These are phyloP conservation scores for Penicillium sp. DNA, from an alignment of 2,329 filamentous ascomycete genomes.

Conservation along the genomic window DNA sequence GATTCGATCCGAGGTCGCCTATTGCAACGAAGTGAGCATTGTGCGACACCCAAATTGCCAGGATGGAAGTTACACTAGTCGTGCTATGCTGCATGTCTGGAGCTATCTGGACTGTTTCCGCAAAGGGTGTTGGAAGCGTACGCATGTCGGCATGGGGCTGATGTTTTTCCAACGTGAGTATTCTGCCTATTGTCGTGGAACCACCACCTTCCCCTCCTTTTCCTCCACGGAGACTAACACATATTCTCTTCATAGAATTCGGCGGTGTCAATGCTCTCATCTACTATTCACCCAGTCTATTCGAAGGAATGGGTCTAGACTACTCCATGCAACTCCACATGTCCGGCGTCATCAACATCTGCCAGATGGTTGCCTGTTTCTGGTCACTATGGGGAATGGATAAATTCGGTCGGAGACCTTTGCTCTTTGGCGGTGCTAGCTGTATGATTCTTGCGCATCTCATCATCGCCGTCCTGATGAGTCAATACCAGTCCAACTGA, in stretches of 20 bases:
- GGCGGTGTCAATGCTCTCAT: constrained; percentile 41
- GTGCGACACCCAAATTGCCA: constrained; percentile 3
- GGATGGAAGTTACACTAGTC: neutral
- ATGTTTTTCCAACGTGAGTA: constrained; percentile 38
- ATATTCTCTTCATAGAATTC: constrained; percentile 40
- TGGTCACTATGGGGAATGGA: constrained; percentile 26
- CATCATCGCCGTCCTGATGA: constrained; percentile 23
- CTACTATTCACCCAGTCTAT: constrained; percentile 42
- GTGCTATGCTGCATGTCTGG: constrained; percentile 6
- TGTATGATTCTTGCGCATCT: constrained; percentile 23
- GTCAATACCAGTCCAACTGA: constrained; percentile 17
- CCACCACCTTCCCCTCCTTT: neutral
- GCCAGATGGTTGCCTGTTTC: constrained; percentile 25
- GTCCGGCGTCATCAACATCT: constrained; percentile 28
- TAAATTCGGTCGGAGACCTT: constrained; percentile 21
- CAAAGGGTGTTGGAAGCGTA: constrained; percentile 39
- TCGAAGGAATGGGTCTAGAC: constrained; percentile 25
- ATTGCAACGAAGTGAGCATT: constrained; percentile 39
- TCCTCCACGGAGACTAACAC: constrained; percentile 21
- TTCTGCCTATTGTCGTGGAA: neutral
- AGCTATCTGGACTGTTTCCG: constrained; percentile 36
- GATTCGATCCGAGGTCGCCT: constrained; percentile 43
- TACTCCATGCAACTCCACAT: constrained; percentile 16
- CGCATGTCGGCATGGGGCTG: constrained; percentile 37
- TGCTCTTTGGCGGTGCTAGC: constrained; percentile 21